phyloP scores from a whole-genome alignment of 768 basidiomycete genomes.

The Nidula microcarpa region DNA sequence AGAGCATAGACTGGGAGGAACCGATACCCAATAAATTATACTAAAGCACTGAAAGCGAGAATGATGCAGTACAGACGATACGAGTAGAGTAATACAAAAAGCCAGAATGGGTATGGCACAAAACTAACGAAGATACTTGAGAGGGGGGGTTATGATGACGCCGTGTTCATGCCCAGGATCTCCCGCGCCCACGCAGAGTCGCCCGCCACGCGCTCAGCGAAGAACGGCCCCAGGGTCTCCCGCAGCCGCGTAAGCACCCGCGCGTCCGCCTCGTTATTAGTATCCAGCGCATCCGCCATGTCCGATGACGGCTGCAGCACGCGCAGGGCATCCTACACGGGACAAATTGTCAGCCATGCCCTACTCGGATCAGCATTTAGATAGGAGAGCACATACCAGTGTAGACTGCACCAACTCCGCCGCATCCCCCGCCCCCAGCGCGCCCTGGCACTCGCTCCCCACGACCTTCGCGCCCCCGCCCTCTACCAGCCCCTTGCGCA shows the following conservation, averaged over 20 bases:
- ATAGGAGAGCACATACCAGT: constrained; percentile 40
- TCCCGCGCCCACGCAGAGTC: constrained; percentile 68
- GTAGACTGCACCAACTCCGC: constrained; percentile 53
- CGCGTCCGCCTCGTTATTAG: constrained; percentile 42
- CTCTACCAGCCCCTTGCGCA: constrained; percentile 77
- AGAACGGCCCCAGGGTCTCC: constrained; percentile 58
- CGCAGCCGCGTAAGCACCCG: constrained; percentile 42
- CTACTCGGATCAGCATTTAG: background rate
- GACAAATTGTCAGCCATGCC: background rate
- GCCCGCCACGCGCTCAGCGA: constrained; percentile 49
- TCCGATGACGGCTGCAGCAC: constrained; percentile 57
- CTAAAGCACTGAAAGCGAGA: no score
- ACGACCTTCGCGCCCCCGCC: constrained; percentile 77
- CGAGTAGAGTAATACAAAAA: no score
- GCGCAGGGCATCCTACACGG: constrained; percentile 53
- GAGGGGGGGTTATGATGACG: background rate
- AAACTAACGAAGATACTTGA: no score
- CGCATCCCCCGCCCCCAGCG: constrained; percentile 29
- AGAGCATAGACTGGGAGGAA: no score
- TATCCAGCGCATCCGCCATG: constrained; percentile 56
- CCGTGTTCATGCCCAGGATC: background rate
- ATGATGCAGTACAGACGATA: no score
- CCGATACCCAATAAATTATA: no score
- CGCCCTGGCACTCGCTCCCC: constrained; percentile 54
- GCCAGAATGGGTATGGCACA: no score